Evolutionary conservation across 2,329 filamentous ascomycete genomes (phyloP), one percentile per base, ranked within the genome.

Genomic region (Verticillium zaregamsianum): DNA sequence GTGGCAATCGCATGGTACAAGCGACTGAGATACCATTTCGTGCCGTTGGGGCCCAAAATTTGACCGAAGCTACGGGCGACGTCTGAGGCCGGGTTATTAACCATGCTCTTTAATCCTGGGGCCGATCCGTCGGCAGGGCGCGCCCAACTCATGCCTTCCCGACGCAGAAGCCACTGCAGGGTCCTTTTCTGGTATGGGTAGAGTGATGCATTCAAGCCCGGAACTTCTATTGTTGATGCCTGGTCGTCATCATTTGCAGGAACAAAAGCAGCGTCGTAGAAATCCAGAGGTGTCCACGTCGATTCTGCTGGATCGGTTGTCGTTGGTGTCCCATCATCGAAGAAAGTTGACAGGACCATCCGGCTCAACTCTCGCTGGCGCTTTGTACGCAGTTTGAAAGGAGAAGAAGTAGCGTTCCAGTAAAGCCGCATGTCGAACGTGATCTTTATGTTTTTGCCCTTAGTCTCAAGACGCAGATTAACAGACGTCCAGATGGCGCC

Each of bases 171-270:
- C 90, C 90, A 94, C 57, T 86, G 80, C 2, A 93, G 79, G 2
- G 89, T 84, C 63, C 89, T 79, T 61, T 85, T 85, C 72, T 93
- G 91, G 63, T 92, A 93, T 0, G 89, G 90, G 69, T 87, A 93
- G 0, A 93, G 74, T 0, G 74, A 76, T 1, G 86, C 80, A 55
- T 75, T 76, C 58, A 82, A 76, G 31, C 73, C 74, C 0, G 78
- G 74, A 6, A 86, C 71, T 3, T 74, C 40, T 39, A 86, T 76
- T 0, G 74, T 71, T 2, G 71, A 67, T 0, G 79, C 62, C 3
- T 71, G 66, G 17, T 69, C 62, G 59, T 82, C 78, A 5, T 76
- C 68, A n/a, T 76, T 77, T 12, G 76, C 65, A 1, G 90, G 87
- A 2, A 88, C 81, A 68, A 87, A 83, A 1, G 90, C 87, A 17